These are phyloP conservation scores for Mycena epipterygia DNA, from an alignment of 768 basidiomycete genomes.

Conservation along the genomic window DNA sequence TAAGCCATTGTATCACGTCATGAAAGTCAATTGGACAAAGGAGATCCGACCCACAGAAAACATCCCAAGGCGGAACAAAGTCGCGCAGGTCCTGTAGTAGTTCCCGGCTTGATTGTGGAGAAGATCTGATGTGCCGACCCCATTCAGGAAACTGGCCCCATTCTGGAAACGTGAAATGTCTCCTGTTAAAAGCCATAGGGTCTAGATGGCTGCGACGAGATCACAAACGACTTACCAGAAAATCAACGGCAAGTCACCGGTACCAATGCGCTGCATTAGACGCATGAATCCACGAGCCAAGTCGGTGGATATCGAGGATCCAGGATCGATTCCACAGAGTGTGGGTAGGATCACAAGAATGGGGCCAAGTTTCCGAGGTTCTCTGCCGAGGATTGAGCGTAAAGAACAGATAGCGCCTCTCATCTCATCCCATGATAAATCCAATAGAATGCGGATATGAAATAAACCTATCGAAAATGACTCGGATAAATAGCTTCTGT, in stretches of 20 bases:
- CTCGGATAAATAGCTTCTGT: not conserved
- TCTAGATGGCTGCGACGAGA: too few relatives aligned
- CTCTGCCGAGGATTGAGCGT: not conserved
- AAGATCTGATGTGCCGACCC: constrained; percentile 8
- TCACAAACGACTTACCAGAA: not conserved
- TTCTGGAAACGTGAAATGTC: too few relatives aligned
- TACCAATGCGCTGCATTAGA: not conserved
- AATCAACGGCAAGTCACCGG: not conserved
- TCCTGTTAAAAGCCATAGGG: too few relatives aligned
- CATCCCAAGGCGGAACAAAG: constrained; percentile 7
- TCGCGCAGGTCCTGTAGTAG: not conserved
- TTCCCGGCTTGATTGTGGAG: not conserved
- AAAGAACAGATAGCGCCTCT: not conserved
- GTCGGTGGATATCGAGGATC: not conserved
- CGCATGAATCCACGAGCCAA: not conserved
- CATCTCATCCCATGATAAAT: not conserved
- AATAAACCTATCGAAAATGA: not conserved
- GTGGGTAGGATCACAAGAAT: not conserved
- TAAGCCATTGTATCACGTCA: constrained; percentile 6
- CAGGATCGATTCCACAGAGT: not conserved
- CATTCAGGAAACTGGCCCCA: not conserved
- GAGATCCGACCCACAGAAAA: not conserved
- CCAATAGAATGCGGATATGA: not conserved
- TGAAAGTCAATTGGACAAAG: not conserved
- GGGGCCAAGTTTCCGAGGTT: not conserved